These are phyloP conservation scores for Cercospora zeina DNA, from an alignment of 2,329 filamentous ascomycete species.

Conservation along the genomic window DNA sequence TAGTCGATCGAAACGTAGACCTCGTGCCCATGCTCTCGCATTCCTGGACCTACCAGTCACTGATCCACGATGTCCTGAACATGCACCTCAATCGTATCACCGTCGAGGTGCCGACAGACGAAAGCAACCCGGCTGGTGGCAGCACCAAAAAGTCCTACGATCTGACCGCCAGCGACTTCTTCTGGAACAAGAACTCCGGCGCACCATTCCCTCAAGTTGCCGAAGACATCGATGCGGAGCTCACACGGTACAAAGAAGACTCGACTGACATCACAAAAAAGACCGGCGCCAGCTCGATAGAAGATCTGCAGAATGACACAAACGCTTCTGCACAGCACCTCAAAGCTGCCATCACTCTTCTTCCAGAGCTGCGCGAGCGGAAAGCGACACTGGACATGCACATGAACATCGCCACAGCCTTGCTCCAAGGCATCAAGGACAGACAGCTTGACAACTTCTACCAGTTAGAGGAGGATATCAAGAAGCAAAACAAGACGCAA, in stretches of 20 bases:
- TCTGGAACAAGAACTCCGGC: conserved; percentile 91
- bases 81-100: conserved; percentile 93
- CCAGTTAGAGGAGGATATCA: conserved; percentile 88
- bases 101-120: conserved; percentile 79
- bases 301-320: conserved; percentile 87
- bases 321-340: conserved; percentile 88
- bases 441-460: conserved; percentile 95
- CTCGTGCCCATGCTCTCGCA: conserved; percentile 98
- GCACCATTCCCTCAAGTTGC: conserved; percentile 93
- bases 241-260: conserved; percentile 94
- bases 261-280: conserved; percentile 92
- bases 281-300: conserved; percentile 86
- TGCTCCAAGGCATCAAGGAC: conserved; percentile 83
- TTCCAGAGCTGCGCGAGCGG: conserved; percentile 88
- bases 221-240: conserved; percentile 90
- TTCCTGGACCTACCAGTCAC: conserved; percentile 85
- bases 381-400: conserved; percentile 97
- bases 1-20: conserved; percentile 94
- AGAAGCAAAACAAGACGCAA: conserved; percentile 86
- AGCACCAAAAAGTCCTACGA: conserved; percentile 88
- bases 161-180: conserved; percentile 85
- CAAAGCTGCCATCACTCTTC: conserved; percentile 88
- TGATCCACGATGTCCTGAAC: conserved; percentile 75
- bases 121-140: conserved; percentile 70
- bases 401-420: conserved; percentile 91